These are phyloP conservation scores for Sporothrix brunneoviolacea DNA, from an alignment of 2,329 filamentous ascomycete genomes.

Conservation along the genomic window DNA sequence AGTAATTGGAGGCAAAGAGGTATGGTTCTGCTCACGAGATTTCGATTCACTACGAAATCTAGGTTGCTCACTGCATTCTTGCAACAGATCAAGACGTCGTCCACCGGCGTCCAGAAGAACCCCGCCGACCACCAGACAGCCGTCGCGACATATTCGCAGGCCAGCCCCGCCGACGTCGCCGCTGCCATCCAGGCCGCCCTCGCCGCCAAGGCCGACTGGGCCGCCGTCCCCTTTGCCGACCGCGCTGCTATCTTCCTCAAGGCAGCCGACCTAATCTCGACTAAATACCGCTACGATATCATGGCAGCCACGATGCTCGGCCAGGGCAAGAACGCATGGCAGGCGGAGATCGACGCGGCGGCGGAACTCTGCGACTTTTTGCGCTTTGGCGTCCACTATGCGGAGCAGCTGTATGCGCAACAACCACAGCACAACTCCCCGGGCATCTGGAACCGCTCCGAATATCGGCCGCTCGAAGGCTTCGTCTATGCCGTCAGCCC, in stretches of 20 bases:
- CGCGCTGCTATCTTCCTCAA: constrained; percentile 91
- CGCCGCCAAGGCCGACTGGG: constrained; percentile 81
- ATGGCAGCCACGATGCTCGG: constrained; percentile 95
- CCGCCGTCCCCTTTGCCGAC: constrained; percentile 79
- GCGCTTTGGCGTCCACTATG: constrained; percentile 89
- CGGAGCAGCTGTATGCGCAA: constrained; percentile 80
- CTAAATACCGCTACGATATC: constrained; percentile 92
- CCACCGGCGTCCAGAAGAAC: constrained; percentile 66
- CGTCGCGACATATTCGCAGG: constrained; percentile 80
- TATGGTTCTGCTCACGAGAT: too few species aligned
- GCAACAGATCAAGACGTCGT: constrained; percentile 58
- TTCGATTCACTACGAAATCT: too few species aligned
- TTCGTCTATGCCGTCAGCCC: constrained; percentile 93
- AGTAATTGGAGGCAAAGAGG: constrained; percentile 75
- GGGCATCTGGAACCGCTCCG: constrained; percentile 85
- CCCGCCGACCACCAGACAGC: constrained; percentile 71
- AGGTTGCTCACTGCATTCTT: too few species aligned
- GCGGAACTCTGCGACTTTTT: constrained; percentile 91
- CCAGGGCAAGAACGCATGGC: constrained; percentile 97
- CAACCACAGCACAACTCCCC: constrained; percentile 79
- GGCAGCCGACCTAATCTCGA: constrained; percentile 82
- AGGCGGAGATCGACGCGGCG: constrained; percentile 96
- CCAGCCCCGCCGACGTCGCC: constrained; percentile 67
- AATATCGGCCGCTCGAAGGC: constrained; percentile 84
- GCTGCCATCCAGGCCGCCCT: constrained; percentile 78